phyloP scores from a whole-genome alignment of 2,329 filamentous ascomycete genomes.

The Plectosphaerella plurivora region DNA sequence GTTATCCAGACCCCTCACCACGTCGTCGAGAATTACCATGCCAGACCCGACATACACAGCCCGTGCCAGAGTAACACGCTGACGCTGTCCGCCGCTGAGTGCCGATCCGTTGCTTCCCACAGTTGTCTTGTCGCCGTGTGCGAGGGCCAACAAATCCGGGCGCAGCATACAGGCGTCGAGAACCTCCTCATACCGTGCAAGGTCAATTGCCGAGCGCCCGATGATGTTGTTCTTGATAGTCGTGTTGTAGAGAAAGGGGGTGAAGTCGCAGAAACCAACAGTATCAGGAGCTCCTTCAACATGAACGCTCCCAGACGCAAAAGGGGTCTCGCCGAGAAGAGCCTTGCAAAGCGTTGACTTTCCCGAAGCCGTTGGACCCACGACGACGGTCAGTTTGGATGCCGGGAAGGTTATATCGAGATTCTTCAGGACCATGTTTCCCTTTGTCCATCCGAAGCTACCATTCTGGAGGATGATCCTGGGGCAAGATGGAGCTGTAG shows the following conservation, averaged over 20 bases:
- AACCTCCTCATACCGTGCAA: constrained; percentile 13
- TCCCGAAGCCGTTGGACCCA: constrained; percentile 34
- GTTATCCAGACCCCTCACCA: constrained; percentile 25
- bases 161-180: constrained; percentile 13
- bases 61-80: constrained; percentile 19
- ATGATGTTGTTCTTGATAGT: constrained; percentile 19
- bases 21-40: constrained; percentile 26
- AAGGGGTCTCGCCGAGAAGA: constrained; percentile 23
- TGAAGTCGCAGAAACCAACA: constrained; percentile 27
- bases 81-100: constrained; percentile 29
- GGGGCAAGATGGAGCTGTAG: neutral
- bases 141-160: constrained; percentile 15
- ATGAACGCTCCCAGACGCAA: constrained; percentile 12
- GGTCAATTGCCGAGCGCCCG: constrained; percentile 12
- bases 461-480: constrained; percentile 13
- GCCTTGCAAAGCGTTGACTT: constrained; percentile 36
- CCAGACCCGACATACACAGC: constrained; percentile 15
- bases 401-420: constrained; percentile 26
- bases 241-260: constrained; percentile 16
- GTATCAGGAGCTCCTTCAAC: constrained; percentile 8
- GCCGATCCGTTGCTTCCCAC: constrained; percentile 27
- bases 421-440: constrained; percentile 19
- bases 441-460: constrained; percentile 25
- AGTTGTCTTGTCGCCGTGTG: constrained; percentile 22
- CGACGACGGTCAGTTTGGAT: constrained; percentile 28